A percentile compares a stretch with the other conserved stretches of the same genome.
These are phyloP conservation scores for Astragalus glycyphyllos DNA, from an alignment of 306 rosid genomes.

Conservation along the genomic window DNA sequence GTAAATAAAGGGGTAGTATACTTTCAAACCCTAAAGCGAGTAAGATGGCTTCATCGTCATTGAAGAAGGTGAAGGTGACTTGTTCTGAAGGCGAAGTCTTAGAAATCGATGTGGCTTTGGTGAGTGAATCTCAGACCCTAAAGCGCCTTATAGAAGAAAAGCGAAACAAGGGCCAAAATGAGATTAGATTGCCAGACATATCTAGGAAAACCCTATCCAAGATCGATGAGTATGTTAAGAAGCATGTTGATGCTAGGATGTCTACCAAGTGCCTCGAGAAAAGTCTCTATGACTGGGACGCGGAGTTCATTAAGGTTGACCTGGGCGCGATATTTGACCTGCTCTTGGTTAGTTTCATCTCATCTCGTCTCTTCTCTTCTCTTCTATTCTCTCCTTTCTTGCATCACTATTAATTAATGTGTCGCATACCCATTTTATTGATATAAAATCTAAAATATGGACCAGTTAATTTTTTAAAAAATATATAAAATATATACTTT, in stretches of 20 bases:
- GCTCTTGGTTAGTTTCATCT: no score
- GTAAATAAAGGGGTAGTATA: neutral
- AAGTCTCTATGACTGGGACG: neutral
- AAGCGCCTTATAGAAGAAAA: no score
- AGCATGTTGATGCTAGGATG: neutral
- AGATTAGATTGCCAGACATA: neutral
- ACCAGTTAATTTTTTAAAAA: no score
- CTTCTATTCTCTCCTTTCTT: no score
- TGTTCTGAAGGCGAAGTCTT: neutral
- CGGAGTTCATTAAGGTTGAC: slow-evolving; percentile 1
- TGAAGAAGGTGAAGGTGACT: neutral
- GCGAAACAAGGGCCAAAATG: no score
- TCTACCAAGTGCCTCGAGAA: neutral
- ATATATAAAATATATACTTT: no score
- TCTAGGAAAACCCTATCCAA: neutral
- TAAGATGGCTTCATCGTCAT: neutral
- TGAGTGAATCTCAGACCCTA: neutral
- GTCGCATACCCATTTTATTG: no score
- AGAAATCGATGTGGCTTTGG: neutral
- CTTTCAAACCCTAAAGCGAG: no score
- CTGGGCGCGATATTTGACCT: no score
- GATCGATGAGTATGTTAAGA: slow-evolving; percentile 11
- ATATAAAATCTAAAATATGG: no score
- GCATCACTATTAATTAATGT: no score
- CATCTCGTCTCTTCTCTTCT: no score